Percentiles rank a stretch among this genome's conserved stretches.
phyloP scores from a whole-genome alignment of 164 flowering plant genomes.

The Tetrastigma voinierianum region DNA sequence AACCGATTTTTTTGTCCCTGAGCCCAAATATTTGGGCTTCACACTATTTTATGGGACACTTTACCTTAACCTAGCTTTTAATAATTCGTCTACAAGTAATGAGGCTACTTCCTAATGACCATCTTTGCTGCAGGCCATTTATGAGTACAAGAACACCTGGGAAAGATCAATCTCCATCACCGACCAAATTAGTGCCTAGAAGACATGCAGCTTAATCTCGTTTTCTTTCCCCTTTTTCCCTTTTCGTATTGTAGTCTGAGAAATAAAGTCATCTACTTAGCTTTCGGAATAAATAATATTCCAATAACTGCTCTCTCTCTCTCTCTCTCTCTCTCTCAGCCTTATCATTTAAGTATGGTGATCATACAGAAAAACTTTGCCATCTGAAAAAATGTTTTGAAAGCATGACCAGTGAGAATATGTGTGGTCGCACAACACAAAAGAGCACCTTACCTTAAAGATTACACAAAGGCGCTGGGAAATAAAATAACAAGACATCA shows the following conservation, averaged over 20 bases:
- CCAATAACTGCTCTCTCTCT: not conserved
- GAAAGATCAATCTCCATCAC: not conserved
- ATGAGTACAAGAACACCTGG: not conserved
- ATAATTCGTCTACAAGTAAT: not conserved
- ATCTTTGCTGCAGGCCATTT: not conserved
- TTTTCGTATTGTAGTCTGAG: not conserved
- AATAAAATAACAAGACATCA: too few species aligned
- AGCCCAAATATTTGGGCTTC: too few species aligned
- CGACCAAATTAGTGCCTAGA: not conserved
- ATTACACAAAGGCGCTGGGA: too few species aligned
- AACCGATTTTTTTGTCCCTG: too few species aligned
- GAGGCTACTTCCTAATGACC: not conserved
- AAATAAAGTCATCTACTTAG: not conserved
- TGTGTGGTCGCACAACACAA: too few species aligned
- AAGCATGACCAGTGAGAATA: too few species aligned
- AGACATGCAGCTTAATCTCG: slow-evolving; percentile 4
- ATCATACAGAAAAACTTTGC: not conserved
- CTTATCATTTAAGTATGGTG: not conserved
- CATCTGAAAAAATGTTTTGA: not conserved
- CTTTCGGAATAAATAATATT: not conserved
- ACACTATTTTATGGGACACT: too few species aligned
- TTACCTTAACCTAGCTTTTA: too few species aligned
- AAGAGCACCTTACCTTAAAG: too few species aligned
- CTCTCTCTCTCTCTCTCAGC: not conserved
- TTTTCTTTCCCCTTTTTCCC: not conserved